Evolutionary conservation across 768 basidiomycete genomes (phyloP).

Genomic region (Macrolepiota dolichaula): DNA sequence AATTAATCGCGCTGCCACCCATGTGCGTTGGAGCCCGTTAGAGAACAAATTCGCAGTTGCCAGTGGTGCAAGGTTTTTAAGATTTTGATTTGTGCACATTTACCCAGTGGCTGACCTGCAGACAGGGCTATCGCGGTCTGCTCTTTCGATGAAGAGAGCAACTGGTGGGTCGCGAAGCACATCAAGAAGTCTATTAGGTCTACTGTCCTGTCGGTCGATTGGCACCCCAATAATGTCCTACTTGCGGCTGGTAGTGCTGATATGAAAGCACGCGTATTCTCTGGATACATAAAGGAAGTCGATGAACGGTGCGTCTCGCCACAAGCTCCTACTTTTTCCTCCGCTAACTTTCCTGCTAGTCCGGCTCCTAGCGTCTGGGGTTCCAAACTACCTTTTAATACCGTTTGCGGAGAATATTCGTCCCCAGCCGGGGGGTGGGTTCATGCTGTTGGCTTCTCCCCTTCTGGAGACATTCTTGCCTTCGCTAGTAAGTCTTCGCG

Average conservation of each 20-base stretch:
- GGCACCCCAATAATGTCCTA: constrained; percentile 99
- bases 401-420: constrained; percentile 90
- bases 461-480: constrained; percentile 90
- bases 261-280: constrained; percentile 96
- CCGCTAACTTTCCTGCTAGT: constrained; percentile 35
- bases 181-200: constrained; percentile 97
- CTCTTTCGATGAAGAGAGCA: constrained; percentile 94
- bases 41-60: constrained; percentile 99
- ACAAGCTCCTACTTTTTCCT: not conserved
- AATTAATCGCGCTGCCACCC: constrained; percentile 94
- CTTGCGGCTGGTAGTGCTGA: constrained; percentile 97
- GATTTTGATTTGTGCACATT: not conserved
- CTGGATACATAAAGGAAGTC: constrained; percentile 97
- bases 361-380: constrained; percentile 93
- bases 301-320: constrained; percentile 71
- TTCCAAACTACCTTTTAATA: constrained; percentile 97
- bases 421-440: constrained; percentile 96
- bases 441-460: constrained; percentile 93
- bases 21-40: constrained; percentile 93
- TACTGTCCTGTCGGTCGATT: constrained; percentile 91
- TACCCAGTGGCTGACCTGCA: not conserved
- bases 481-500: constrained; percentile 72
- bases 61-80: constrained; percentile 80
- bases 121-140: constrained; percentile 92
- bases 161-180: constrained; percentile 98